These are phyloP conservation scores for Fusarium sulawesiense DNA, from an alignment of 2,329 filamentous ascomycete species.

Conservation along the genomic window DNA sequence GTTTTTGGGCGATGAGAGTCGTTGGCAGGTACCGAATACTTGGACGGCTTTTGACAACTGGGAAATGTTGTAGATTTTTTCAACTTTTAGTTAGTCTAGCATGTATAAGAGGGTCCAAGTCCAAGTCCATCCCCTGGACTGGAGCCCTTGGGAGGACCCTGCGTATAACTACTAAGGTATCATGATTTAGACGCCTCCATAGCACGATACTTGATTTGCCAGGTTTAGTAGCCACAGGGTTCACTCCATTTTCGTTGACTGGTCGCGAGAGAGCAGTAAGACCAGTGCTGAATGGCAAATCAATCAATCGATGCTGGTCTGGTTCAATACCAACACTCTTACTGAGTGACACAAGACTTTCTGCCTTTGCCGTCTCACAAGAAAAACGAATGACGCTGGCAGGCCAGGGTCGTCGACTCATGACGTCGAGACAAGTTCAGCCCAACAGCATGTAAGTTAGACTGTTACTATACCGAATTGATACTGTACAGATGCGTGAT, in stretches of 20 bases:
- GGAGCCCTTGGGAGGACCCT: slow-evolving; percentile 30
- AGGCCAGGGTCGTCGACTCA: slow-evolving; percentile 22
- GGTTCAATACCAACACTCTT: not conserved
- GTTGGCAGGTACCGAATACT: slow-evolving; percentile 28
- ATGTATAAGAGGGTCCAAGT: slow-evolving; percentile 16
- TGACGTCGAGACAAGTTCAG: slow-evolving; percentile 19
- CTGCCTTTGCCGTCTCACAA: slow-evolving; percentile 3
- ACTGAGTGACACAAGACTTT: slow-evolving; percentile 13
- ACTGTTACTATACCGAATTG: not conserved
- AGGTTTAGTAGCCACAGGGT: not conserved
- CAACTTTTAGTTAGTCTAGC: slow-evolving; percentile 4
- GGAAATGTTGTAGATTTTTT: slow-evolving; percentile 19
- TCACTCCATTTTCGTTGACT: not conserved
- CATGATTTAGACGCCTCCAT: slow-evolving; percentile 4
- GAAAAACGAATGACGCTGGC: slow-evolving; percentile 34
- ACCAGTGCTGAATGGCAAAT: not conserved
- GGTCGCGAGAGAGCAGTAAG: not conserved
- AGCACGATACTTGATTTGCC: not conserved
- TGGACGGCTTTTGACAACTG: slow-evolving; percentile 6
- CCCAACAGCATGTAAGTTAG: not conserved
- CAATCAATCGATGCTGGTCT: not conserved
- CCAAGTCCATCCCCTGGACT: not conserved
- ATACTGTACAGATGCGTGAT: not conserved
- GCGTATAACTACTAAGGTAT: slow-evolving; percentile 8
- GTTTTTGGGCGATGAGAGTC: not conserved